These are phyloP conservation scores for Stagonosporopsis tanaceti DNA, from an alignment of 2,329 filamentous ascomycete genomes.

Conservation along the genomic window DNA sequence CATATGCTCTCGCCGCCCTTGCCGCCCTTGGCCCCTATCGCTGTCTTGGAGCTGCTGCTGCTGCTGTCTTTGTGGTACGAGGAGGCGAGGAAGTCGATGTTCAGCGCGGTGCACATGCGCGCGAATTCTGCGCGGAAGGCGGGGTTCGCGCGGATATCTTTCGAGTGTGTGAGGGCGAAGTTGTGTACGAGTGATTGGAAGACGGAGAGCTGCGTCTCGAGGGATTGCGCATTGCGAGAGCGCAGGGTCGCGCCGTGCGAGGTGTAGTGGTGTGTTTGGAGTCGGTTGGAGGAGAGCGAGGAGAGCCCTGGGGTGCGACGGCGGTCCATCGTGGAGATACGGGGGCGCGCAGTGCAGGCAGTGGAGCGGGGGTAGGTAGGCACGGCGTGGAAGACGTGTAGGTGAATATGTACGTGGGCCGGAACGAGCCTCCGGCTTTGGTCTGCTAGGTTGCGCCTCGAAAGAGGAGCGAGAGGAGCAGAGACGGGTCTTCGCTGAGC, in stretches of 20 bases:
- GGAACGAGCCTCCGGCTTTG: no score
- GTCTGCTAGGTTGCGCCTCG: no score
- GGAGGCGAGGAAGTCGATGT: slow-evolving; percentile 86
- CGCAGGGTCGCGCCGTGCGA: slow-evolving; percentile 89
- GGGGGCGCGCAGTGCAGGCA: background rate
- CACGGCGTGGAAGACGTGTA: no score
- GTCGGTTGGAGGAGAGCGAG: slow-evolving; percentile 64
- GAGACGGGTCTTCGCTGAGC: no score
- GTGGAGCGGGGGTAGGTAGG: no score
- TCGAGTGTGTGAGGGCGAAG: slow-evolving; percentile 92
- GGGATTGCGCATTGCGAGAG: slow-evolving; percentile 80
- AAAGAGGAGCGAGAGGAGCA: no score
- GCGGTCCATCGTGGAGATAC: slow-evolving; percentile 49
- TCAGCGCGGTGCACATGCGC: slow-evolving; percentile 97
- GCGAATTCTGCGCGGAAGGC: slow-evolving; percentile 96
- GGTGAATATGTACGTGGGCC: no score
- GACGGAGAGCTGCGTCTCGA: slow-evolving; percentile 92
- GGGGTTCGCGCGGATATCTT: slow-evolving; percentile 94
- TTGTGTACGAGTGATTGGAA: slow-evolving; percentile 96
- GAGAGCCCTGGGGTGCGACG: slow-evolving; percentile 89
- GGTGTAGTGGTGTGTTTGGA: slow-evolving; percentile 88
- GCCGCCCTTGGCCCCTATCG: slow-evolving; percentile 33
- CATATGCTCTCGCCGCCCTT: slow-evolving; percentile 74
- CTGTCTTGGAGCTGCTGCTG: slow-evolving; percentile 31
- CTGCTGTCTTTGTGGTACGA: slow-evolving; percentile 56